Conservation (phyloP, 164 flowering plant genomes). For the Chloranthus sessilifolius region DNA sequence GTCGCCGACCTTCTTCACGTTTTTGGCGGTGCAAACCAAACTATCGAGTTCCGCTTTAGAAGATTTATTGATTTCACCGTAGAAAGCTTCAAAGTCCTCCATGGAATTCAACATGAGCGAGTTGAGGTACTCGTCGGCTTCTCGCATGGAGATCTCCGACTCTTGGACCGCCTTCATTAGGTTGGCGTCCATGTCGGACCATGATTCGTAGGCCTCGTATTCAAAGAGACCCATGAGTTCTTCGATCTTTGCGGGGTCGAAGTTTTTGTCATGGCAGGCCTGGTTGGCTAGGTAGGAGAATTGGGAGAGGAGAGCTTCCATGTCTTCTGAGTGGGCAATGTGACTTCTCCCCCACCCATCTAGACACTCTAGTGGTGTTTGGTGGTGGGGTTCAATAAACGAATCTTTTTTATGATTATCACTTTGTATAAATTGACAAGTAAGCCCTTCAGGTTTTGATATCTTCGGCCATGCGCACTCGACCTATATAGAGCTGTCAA, state of each 20-base stretch:
- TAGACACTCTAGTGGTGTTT: background rate
- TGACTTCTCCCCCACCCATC: background rate
- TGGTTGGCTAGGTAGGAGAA: conserved; percentile 67
- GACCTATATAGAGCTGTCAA: too few species aligned
- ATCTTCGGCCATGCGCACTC: too few species aligned
- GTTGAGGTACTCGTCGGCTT: conserved; percentile 63
- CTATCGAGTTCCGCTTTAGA: conserved; percentile 33
- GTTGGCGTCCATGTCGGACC: conserved; percentile 66
- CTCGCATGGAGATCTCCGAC: conserved; percentile 41
- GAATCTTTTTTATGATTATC: too few species aligned
- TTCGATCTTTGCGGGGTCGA: conserved; percentile 70
- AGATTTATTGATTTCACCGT: conserved; percentile 45
- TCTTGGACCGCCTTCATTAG: conserved; percentile 32
- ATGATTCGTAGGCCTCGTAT: conserved; percentile 64
- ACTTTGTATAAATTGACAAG: too few species aligned
- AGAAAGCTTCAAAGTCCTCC: conserved; percentile 59
- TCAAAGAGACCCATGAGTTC: conserved; percentile 78
- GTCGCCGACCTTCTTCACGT: conserved; percentile 46
- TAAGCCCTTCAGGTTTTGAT: too few species aligned
- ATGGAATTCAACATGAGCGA: conserved; percentile 66
- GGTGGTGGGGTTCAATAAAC: too few species aligned
- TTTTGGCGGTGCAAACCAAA: conserved; percentile 36
- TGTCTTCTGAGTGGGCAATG: conserved; percentile 8
- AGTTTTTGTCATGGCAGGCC: conserved; percentile 56
- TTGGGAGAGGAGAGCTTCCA: conserved; percentile 76